phyloP scores from a whole-genome alignment of 129 eudicot genomes.

The Flaveria trinervia region DNA sequence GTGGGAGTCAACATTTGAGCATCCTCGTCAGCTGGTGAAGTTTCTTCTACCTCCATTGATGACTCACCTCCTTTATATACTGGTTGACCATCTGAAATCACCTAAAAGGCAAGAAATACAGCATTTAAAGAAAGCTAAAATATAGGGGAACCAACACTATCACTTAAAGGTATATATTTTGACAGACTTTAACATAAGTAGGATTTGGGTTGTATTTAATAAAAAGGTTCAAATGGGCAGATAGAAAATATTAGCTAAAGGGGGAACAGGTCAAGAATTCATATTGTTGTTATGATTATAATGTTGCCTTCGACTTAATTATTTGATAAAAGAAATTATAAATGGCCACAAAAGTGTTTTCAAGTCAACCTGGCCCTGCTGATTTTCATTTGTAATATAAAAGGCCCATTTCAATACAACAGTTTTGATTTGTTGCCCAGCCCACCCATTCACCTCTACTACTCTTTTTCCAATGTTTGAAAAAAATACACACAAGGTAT shows the following conservation, averaged over 20 bases:
- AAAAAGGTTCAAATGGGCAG: not conserved
- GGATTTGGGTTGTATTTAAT: not conserved
- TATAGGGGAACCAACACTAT: slow-evolving; percentile 12
- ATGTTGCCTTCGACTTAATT: not conserved
- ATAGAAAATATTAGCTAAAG: too few species aligned
- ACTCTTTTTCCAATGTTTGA: not conserved
- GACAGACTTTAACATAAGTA: not conserved
- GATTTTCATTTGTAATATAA: not conserved
- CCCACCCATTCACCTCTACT: not conserved
- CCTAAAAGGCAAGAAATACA: slow-evolving; percentile 42
- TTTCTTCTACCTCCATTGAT: slow-evolving; percentile 39
- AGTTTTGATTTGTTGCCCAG: not conserved
- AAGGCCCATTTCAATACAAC: not conserved
- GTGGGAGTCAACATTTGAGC: slow-evolving; percentile 47
- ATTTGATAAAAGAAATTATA: not conserved
- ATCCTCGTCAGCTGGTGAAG: slow-evolving; percentile 44
- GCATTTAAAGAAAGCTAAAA: slow-evolving; percentile 23
- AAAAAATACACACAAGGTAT: not conserved
- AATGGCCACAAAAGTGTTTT: not conserved
- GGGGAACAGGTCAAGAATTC: not conserved
- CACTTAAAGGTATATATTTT: not conserved
- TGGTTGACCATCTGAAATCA: slow-evolving; percentile 47
- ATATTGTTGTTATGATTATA: not conserved
- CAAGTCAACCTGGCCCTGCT: not conserved
- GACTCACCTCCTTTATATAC: slow-evolving; percentile 34